Evolutionary conservation across 2,329 filamentous ascomycete species (phyloP), one percentile per base, ranked within the genome.

Genomic region (Ascochyta pisi): DNA sequence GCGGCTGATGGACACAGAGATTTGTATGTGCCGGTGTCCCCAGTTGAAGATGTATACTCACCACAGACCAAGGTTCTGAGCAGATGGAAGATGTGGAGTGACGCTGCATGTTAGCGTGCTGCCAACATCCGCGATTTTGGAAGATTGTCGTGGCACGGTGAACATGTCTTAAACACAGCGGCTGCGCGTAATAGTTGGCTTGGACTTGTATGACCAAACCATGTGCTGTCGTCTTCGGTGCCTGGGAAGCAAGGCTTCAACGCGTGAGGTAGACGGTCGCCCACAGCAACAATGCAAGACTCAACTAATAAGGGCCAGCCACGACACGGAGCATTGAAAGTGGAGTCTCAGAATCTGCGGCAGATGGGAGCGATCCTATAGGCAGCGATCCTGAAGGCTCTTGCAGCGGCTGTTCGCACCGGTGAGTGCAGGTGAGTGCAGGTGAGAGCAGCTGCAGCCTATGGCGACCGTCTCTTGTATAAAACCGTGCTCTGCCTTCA

Each of bases 261-360:
- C 56, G 48, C 41, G 50, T 47, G 51, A 35, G 45, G 55, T 33
- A 46, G 58, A 22, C 55, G 46, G 19, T 19, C 19, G 19, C 19
- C 19, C 19, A 49, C 43, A 54, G 52, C 45, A 53, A 54, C 47
- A 62, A 54, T 51, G 54, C 56, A 47, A 39, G 46, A 55, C 19
- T 45, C 54, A 54, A 63, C 69, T 68, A 70, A 73, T 70, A 54
- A 67, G 59, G 62, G 64, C 23, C 47, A 63, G 69, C 68, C 70
- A 72, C 70, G 69, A 69, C 53, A 61, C 42, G 56, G 35, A 55
- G 53, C 57, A 57, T 58, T 39, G 57, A 54, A 39, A 62, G 51
- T 57, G 58, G 56, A 53, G 50, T 47, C 37, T 38, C n/a, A 31
- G 45, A 51, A 41, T 51, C 41, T 50, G 63, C 54, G 65, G 63